These are phyloP conservation scores for Sutorius eximius DNA, from an alignment of 1,284 basidiomycete species.

Conservation along the genomic window DNA sequence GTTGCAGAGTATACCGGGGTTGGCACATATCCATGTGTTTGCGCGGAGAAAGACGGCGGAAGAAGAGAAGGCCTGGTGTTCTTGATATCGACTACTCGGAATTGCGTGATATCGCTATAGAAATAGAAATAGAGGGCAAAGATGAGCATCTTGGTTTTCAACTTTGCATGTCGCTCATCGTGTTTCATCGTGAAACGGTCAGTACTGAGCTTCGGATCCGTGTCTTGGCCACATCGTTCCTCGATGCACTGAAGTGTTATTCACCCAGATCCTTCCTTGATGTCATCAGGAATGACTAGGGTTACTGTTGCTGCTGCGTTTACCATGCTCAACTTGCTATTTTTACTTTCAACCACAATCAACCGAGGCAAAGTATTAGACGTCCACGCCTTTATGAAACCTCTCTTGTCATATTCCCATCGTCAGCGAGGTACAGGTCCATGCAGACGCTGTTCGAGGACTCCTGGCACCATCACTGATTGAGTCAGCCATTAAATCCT, in stretches of 20 bases:
- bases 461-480: too few relatives aligned
- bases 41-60: slow-evolving; percentile 50
- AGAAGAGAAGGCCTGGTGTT: slow-evolving; percentile 22
- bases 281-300: not conserved
- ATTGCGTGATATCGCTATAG: not conserved
- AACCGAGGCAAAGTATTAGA: not conserved
- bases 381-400: too few relatives aligned
- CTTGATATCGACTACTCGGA: slow-evolving; percentile 6
- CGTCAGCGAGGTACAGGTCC: not conserved
- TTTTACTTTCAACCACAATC: not conserved
- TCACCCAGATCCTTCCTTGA: too few relatives aligned
- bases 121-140: slow-evolving; percentile 4
- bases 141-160: slow-evolving; percentile 1
- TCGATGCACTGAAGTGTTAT: not conserved
- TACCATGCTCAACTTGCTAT: not conserved
- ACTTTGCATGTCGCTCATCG: not conserved
- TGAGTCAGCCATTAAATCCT: too few relatives aligned
- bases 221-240: not conserved
- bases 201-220: not conserved
- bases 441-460: too few relatives aligned
- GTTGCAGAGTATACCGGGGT: slow-evolving; percentile 73
- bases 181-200: not conserved
- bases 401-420: not conserved
- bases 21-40: slow-evolving; percentile 81
- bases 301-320: not conserved